Conservation (phyloP, 2,329 filamentous ascomycete genomes). For the Leptographium wingfieldii region DNA sequence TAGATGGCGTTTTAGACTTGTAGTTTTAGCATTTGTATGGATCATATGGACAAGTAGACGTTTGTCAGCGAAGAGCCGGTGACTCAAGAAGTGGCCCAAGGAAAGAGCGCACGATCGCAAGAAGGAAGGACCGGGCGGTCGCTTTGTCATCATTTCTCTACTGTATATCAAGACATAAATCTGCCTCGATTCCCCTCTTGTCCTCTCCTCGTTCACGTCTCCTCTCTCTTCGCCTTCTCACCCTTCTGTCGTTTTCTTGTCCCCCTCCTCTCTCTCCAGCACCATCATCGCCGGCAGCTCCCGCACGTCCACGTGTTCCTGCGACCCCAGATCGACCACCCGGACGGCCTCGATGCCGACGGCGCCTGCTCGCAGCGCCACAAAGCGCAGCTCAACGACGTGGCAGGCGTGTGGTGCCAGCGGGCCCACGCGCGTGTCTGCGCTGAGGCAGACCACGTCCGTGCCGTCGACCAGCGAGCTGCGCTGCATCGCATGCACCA, state of each 20-base stretch:
- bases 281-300: slow-evolving; percentile 61
- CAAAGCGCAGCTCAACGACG: slow-evolving; percentile 58
- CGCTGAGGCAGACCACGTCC: slow-evolving; percentile 58
- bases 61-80: no score
- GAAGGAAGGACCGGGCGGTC: no score
- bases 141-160: no score
- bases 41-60: no score
- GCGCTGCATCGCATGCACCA: slow-evolving; percentile 59
- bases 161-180: neutral
- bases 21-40: no score
- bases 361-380: slow-evolving; percentile 54
- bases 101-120: no score
- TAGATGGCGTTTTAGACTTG: neutral
- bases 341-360: slow-evolving; percentile 60
- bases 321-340: slow-evolving; percentile 59
- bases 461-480: slow-evolving; percentile 49
- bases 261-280: slow-evolving; percentile 5
- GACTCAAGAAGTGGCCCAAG: no score
- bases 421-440: slow-evolving; percentile 61
- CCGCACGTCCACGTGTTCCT: slow-evolving; percentile 65
- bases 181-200: neutral
- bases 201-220: neutral
- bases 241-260: neutral
- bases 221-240: neutral
- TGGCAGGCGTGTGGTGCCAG: slow-evolving; percentile 61